Conservation (phyloP, 2,329 filamentous ascomycete genomes). For the Pseudophaeomoniella oleicola region DNA sequence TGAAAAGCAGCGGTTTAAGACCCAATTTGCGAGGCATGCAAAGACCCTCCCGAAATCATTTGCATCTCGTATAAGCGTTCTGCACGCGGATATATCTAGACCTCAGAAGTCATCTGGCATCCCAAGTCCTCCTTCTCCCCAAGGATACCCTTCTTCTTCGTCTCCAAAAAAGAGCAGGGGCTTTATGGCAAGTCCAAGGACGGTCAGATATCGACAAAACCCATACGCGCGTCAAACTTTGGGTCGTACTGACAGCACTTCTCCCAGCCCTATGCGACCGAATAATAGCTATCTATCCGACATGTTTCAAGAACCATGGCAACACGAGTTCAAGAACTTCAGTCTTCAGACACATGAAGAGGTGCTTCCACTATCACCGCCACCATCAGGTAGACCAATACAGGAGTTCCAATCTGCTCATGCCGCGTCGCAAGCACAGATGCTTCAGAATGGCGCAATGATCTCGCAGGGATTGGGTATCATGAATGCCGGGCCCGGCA, state of each 20-base stretch:
- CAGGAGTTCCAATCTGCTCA: background rate
- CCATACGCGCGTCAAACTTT: constrained; percentile 22
- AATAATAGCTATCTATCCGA: constrained; percentile 7
- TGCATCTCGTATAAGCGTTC: constrained; percentile 16
- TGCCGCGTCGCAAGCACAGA: background rate
- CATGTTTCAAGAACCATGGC: constrained; percentile 32
- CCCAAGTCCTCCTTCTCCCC: constrained; percentile 1
- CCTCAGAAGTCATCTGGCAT: constrained; percentile 16
- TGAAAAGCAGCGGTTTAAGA: constrained; percentile 14
- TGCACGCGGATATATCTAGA: constrained; percentile 18
- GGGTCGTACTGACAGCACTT: constrained; percentile 27
- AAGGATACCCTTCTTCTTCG: background rate
- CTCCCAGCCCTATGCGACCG: constrained; percentile 38
- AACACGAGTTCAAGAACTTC: constrained; percentile 39
- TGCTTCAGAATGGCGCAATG: background rate
- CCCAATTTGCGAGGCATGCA: constrained; percentile 4
- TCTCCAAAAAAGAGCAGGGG: constrained; percentile 9
- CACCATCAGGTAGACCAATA: constrained; percentile 26
- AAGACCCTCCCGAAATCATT: constrained; percentile 4
- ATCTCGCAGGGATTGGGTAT: background rate
- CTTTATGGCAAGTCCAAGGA: constrained; percentile 15
- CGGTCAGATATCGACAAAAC: constrained; percentile 24
- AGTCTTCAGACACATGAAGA: constrained; percentile 31
- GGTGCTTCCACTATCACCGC: constrained; percentile 27
- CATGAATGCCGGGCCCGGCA: background rate